These are phyloP conservation scores for Epichloe gansuensis DNA, from an alignment of 2,329 filamentous ascomycete genomes.

Conservation along the genomic window DNA sequence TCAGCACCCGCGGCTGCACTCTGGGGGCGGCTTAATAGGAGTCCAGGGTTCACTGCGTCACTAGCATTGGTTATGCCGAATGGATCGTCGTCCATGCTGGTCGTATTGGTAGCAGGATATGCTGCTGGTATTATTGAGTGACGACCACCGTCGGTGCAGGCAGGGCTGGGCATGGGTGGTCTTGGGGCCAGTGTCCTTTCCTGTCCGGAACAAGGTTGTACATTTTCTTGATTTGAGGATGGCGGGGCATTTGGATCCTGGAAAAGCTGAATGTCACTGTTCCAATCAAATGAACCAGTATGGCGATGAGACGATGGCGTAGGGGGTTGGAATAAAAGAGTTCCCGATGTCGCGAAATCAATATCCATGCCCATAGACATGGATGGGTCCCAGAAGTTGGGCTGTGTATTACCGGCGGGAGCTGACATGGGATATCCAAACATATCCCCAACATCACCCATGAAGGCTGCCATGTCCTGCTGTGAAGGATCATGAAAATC, in stretches of 20 bases:
- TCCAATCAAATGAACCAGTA: slow-evolving; percentile 46
- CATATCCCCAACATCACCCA: slow-evolving; percentile 39
- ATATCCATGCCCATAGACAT: slow-evolving; percentile 46
- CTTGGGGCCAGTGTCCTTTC: slow-evolving; percentile 40
- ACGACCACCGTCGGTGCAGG: slow-evolving; percentile 10
- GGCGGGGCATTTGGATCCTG: slow-evolving; percentile 30
- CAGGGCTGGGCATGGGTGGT: slow-evolving; percentile 23
- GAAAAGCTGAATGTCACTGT: slow-evolving; percentile 41
- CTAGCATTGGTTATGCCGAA: slow-evolving; percentile 36
- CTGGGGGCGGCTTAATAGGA: slow-evolving; percentile 42
- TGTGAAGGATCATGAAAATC: slow-evolving; percentile 38
- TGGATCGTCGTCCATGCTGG: slow-evolving; percentile 33
- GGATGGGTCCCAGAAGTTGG: slow-evolving; percentile 47
- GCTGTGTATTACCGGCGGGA: slow-evolving; percentile 32
- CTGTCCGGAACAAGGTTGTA: slow-evolving; percentile 24
- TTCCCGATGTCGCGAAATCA: slow-evolving; percentile 37
- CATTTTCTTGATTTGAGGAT: slow-evolving; percentile 23
- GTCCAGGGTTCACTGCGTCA: slow-evolving; percentile 45
- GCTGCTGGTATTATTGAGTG: slow-evolving; percentile 28
- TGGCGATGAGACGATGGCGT: slow-evolving; percentile 28
- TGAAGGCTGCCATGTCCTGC: slow-evolving; percentile 35
- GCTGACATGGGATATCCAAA: slow-evolving; percentile 51
- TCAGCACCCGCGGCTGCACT: slow-evolving; percentile 33
- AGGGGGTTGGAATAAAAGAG: slow-evolving; percentile 29
- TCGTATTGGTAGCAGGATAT: slow-evolving; percentile 24